Percentiles rank a stretch among this genome's conserved stretches.
Conservation (phyloP, 306 rosid genomes). For the Castanea sativa region DNA sequence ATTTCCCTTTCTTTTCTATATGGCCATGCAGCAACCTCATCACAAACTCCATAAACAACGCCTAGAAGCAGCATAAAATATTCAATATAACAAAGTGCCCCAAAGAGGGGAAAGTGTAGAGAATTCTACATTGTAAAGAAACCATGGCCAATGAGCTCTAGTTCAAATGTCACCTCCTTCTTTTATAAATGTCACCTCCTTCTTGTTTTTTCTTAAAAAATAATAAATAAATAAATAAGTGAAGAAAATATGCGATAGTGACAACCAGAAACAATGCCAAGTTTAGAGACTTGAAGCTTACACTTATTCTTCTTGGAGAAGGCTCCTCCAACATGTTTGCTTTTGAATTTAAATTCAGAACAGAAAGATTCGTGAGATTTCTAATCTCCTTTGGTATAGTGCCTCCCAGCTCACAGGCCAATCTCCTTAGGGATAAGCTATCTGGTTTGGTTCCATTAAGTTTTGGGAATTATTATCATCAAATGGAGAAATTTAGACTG, state of each 20-base stretch:
- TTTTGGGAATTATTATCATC: too few species aligned
- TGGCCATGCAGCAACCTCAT: conserved; percentile 82
- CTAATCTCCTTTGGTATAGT: conserved; percentile 75
- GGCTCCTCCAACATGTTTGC: conserved; percentile 89
- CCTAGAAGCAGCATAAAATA: conserved; percentile 34
- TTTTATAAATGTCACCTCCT: conserved; percentile 49
- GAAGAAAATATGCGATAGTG: neutral
- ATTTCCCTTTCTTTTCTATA: conserved; percentile 75
- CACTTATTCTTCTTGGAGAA: conserved; percentile 92
- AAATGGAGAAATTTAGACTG: too few species aligned
- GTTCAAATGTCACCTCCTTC: too few species aligned
- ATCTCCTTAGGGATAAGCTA: too few species aligned
- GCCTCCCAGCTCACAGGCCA: too few species aligned
- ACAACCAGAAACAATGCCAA: neutral
- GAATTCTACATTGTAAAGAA: neutral
- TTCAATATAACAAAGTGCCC: neutral
- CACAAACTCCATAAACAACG: conserved; percentile 81
- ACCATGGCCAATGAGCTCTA: neutral
- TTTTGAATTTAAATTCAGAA: conserved; percentile 74
- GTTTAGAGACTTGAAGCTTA: conserved; percentile 24
- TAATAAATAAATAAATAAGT: conserved; percentile 12
- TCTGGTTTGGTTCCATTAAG: too few species aligned
- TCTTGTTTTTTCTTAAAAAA: conserved; percentile 12
- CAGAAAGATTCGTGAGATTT: conserved; percentile 59
- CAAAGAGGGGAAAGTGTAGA: neutral